These are phyloP conservation scores for Bothriochloa decipiens DNA, from an alignment of 176 grass and related monocot species.

Conservation along the genomic window DNA sequence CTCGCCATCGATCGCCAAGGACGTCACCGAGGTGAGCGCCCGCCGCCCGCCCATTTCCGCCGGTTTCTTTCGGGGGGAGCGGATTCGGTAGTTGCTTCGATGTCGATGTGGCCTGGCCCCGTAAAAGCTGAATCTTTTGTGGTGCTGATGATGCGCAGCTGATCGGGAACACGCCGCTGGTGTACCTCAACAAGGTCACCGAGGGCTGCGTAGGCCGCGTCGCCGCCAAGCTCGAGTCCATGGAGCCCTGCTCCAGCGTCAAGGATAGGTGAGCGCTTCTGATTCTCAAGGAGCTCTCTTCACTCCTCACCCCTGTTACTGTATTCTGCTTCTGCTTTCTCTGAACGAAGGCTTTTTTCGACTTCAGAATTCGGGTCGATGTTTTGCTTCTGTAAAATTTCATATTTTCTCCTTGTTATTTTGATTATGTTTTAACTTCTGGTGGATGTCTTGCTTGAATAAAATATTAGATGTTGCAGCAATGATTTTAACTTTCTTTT, in stretches of 20 bases:
- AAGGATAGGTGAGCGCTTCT: slow-evolving; percentile 66
- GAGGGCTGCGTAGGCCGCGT: slow-evolving; percentile 66
- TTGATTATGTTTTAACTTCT: not conserved
- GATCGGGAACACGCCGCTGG: slow-evolving; percentile 91
- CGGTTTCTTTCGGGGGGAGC: not conserved
- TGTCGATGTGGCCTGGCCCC: not conserved
- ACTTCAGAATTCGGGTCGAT: not conserved
- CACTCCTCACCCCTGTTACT: not conserved
- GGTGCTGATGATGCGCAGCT: slow-evolving; percentile 42
- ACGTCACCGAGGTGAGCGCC: slow-evolving; percentile 73
- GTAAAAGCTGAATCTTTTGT: slow-evolving; percentile 5
- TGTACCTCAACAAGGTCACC: slow-evolving; percentile 86
- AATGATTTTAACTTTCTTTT: not conserved
- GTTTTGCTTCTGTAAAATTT: not conserved
- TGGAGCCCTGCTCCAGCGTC: slow-evolving; percentile 99
- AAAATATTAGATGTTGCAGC: not conserved
- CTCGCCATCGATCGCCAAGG: slow-evolving; percentile 57
- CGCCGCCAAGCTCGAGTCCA: slow-evolving; percentile 90
- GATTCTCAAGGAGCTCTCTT: too few relatives aligned
- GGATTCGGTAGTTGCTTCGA: not conserved
- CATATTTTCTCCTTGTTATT: not conserved
- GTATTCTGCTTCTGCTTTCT: not conserved
- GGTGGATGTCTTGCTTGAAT: not conserved
- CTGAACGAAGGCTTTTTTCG: not conserved
- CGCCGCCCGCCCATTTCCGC: not conserved